phyloP scores from a whole-genome alignment of 192 early-diverging fungal species.

The Anaeromyces robustus region DNA sequence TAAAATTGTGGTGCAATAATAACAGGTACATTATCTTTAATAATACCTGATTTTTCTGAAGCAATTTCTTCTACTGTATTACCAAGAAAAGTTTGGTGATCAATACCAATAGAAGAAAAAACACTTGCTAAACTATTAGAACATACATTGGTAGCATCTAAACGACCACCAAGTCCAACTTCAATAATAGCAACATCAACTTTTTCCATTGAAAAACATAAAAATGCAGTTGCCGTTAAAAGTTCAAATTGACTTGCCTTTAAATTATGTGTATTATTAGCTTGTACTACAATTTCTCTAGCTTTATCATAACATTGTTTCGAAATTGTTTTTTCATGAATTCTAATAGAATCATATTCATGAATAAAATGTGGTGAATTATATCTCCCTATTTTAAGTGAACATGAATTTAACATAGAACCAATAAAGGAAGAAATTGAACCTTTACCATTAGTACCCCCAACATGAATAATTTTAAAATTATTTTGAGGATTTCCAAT shows the following conservation, averaged over 20 bases:
- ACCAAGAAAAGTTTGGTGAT: constrained; percentile 62
- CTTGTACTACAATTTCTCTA: constrained; percentile 14
- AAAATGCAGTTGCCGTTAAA: constrained; percentile 38
- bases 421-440: constrained; percentile 49
- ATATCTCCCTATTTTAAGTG: constrained; percentile 40
- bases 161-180: constrained; percentile 60
- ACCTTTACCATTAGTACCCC: constrained; percentile 84
- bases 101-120: constrained; percentile 53
- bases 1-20: constrained; percentile 36
- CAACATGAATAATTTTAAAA: constrained; percentile 56
- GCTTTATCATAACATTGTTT: constrained; percentile 18
- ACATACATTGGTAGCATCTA: constrained; percentile 76
- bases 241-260: constrained; percentile 57
- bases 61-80: constrained; percentile 51
- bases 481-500: constrained; percentile 27
- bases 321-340: constrained; percentile 32
- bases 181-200: constrained; percentile 67
- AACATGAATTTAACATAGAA: constrained; percentile 8
- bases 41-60: constrained; percentile 62
- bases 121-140: constrained; percentile 25
- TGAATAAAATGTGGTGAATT: constrained; percentile 63
- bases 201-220: constrained; percentile 29
- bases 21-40: constrained; percentile 19
- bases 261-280: constrained; percentile 19
- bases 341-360: constrained; percentile 43